phyloP scores from a whole-genome alignment of 2,329 filamentous ascomycete species.

The Lachnellula occidentalis region DNA sequence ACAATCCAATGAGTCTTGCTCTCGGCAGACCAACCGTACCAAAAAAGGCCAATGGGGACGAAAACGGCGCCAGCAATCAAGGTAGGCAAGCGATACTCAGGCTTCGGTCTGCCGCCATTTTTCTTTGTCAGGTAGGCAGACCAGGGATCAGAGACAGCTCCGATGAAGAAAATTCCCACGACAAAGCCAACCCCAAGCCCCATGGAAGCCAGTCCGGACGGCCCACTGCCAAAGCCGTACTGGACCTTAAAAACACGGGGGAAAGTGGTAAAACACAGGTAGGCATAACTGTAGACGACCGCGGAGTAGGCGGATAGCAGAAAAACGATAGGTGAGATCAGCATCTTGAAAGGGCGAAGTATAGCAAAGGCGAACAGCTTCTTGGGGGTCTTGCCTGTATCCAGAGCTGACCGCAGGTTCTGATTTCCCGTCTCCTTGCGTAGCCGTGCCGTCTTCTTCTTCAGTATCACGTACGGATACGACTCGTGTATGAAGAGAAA shows the following conservation, averaged over 20 bases:
- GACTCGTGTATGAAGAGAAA: constrained; percentile 34
- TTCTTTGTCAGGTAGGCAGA: neutral
- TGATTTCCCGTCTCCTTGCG: constrained; percentile 37
- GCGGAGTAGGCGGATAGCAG: constrained; percentile 30
- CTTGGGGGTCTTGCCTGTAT: constrained; percentile 21
- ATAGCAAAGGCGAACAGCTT: constrained; percentile 28
- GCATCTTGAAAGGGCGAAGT: constrained; percentile 32
- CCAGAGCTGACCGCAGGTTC: constrained; percentile 41
- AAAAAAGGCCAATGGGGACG: constrained; percentile 42
- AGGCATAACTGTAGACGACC: constrained; percentile 32
- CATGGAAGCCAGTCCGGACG: constrained; percentile 32
- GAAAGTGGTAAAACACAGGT: constrained; percentile 36
- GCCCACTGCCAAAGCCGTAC: constrained; percentile 31
- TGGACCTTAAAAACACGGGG: constrained; percentile 31
- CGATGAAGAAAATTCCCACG: constrained; percentile 17
- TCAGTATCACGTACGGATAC: constrained; percentile 39
- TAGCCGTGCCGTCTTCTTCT: constrained; percentile 39
- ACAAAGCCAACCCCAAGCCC: constrained; percentile 31
- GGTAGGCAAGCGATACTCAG: constrained; percentile 37
- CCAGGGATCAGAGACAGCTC: constrained; percentile 15
- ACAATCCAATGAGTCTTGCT: constrained; percentile 38
- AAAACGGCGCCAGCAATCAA: constrained; percentile 34
- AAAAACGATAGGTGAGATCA: constrained; percentile 29
- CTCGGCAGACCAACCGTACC: constrained; percentile 43
- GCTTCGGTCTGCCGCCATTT: constrained; percentile 3